Evolutionary conservation across 2,329 filamentous ascomycete species (phyloP).

Genomic region (Dichotomopilus funicola): DNA sequence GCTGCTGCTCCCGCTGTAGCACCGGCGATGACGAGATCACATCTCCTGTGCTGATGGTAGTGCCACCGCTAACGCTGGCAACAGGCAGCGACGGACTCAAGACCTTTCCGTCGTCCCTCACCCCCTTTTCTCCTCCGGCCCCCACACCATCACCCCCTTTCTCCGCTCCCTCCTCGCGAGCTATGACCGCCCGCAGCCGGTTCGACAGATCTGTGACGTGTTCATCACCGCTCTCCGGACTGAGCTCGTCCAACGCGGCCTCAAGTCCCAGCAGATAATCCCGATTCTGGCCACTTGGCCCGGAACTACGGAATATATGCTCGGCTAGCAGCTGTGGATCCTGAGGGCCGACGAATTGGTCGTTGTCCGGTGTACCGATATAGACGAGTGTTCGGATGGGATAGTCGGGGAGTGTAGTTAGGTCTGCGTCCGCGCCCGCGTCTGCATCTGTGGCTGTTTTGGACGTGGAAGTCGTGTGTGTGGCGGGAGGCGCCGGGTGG

Average conservation of each 20-base stretch:
- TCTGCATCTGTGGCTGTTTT: too few species aligned
- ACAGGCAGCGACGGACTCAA: constrained; percentile 5
- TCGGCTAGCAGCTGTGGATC: constrained; percentile 70
- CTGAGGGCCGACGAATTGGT: constrained; percentile 83
- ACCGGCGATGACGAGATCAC: neutral
- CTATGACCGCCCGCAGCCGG: constrained; percentile 56
- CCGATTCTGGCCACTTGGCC: constrained; percentile 81
- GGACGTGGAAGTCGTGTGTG: constrained; percentile 11
- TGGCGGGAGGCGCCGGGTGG: constrained; percentile 44
- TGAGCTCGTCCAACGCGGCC: constrained; percentile 63
- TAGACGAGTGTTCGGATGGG: constrained; percentile 66
- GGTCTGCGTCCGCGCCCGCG: too few species aligned
- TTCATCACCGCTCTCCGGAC: constrained; percentile 69
- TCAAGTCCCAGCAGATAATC: constrained; percentile 86
- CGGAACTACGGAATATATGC: constrained; percentile 70
- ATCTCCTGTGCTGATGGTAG: constrained; percentile 7
- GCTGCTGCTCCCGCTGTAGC: constrained; percentile 11
- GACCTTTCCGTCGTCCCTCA: neutral
- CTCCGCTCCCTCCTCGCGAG: constrained; percentile 13
- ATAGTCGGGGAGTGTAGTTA: constrained; percentile 13
- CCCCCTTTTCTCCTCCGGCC: neutral
- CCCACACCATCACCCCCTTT: constrained; percentile 3
- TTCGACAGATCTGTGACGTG: constrained; percentile 78
- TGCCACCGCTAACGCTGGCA: constrained; percentile 10
- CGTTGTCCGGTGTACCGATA: constrained; percentile 88